Evolutionary conservation across 768 basidiomycete genomes (phyloP), one percentile per base, ranked within the genome.

Genomic region (Lactarius sp.): DNA sequence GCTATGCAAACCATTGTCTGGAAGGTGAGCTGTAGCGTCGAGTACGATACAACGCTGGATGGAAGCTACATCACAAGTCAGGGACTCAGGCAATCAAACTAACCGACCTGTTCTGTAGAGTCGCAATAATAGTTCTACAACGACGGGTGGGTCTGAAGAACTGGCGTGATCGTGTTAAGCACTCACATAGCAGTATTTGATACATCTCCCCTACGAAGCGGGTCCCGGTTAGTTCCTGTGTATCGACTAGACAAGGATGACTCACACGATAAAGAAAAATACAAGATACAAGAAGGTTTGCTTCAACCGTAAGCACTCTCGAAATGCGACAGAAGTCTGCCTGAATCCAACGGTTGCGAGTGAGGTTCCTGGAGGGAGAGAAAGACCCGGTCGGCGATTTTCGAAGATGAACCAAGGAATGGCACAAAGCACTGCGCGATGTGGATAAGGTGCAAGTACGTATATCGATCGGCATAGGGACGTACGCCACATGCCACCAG

Each of bases 261-360:
- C 85, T 59, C 68, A 85, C 86, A 90, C 88, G 33, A 90, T 77
- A 72, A 90, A 89, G 73, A 88, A 90, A 68, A 88, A 88, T 6
- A 87, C 76, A 1, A 90, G 79, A 70, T 90, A 89, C 37, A 88
- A 70, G 70, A 88, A 89, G 0, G 86, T 89, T 67, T 90, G 87
- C 68, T 86, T 88, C 59, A 88, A 75, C 44, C 79, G 79, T 74
- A 85, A 73, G 69, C 87, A 87, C 71, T 89, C 85, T 37, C 78
- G 75, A 22, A 87, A 73, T 6, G 86, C 86, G 22, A 81, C 76
- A 66, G 82, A 83, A 4, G 83, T 80, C 71, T 90, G 88, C 69
- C 81, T 83, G 72, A 87, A 84, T 5, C 88, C 88, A 50, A 90
- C 78, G 0, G 84, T 86, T 53, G 83, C 69, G 36, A 87, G 74